Conservation (phyloP, 768 basidiomycete species). For the Hortiboletus flavorubellus region DNA sequence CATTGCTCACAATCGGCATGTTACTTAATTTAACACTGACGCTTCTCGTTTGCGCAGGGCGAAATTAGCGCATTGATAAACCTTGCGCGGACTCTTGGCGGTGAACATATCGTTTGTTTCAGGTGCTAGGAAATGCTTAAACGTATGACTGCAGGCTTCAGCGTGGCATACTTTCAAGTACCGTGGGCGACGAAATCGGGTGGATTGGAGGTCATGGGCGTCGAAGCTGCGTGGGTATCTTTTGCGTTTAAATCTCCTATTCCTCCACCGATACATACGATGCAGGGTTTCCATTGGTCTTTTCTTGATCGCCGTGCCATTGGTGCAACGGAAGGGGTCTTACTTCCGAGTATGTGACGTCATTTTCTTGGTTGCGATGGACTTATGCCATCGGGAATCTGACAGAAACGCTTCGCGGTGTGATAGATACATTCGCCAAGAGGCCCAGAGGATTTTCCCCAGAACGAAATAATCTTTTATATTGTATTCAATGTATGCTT, state of each 20-base stretch:
- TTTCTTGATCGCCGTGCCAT: constrained; percentile 36
- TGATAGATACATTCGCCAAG: constrained; percentile 1
- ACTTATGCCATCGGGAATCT: not conserved
- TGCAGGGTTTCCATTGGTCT: constrained; percentile 32
- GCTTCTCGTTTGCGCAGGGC: constrained; percentile 22
- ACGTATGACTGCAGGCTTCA: constrained; percentile 24
- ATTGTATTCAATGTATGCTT: not conserved
- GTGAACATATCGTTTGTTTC: constrained; percentile 11
- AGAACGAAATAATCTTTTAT: not conserved
- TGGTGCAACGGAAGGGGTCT: constrained; percentile 34
- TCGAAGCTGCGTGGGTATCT: constrained; percentile 36
- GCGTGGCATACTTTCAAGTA: constrained; percentile 40
- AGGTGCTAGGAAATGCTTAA: not conserved
- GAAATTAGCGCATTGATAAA: constrained; percentile 45
- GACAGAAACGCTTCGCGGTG: constrained; percentile 20
- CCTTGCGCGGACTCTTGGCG: constrained; percentile 34
- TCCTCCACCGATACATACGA: not conserved
- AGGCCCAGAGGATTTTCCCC: not conserved
- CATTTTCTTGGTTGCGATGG: not conserved
- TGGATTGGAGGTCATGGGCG: constrained; percentile 34
- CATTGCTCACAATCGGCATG: no score
- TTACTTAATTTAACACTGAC: not conserved
- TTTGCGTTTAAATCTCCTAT: not conserved
- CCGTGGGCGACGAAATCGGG: constrained; percentile 38
- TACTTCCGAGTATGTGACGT: constrained; percentile 31